phyloP scores from a whole-genome alignment of 768 basidiomycete genomes.

The Hirschioporus abietinus region DNA sequence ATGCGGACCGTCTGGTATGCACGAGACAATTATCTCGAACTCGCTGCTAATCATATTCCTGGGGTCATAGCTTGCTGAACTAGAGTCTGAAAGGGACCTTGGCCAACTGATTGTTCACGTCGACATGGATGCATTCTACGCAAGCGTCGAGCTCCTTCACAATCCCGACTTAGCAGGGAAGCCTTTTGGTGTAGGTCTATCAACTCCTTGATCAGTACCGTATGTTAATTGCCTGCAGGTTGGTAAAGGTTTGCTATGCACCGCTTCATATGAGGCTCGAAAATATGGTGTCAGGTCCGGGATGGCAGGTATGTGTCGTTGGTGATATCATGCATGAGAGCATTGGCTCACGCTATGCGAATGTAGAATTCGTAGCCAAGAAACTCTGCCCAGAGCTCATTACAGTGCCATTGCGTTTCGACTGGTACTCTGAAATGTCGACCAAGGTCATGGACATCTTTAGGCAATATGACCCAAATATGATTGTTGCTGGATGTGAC shows the following conservation, averaged over 20 bases:
- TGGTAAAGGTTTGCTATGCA: slow-evolving; percentile 77
- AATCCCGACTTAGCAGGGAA: slow-evolving; percentile 62
- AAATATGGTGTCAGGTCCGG: slow-evolving; percentile 90
- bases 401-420: slow-evolving; percentile 51
- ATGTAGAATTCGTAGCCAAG: slow-evolving; percentile 77
- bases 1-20: slow-evolving; percentile 68
- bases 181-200: slow-evolving; percentile 57
- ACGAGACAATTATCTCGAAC: background rate
- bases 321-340: background rate
- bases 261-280: slow-evolving; percentile 89
- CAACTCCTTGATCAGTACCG: no score
- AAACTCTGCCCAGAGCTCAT: slow-evolving; percentile 90
- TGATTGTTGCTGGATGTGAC: slow-evolving; percentile 76
- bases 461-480: slow-evolving; percentile 67
- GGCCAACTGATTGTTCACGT: slow-evolving; percentile 86
- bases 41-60: slow-evolving; percentile 4
- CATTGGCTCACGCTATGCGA: background rate
- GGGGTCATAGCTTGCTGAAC: slow-evolving; percentile 48
- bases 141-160: slow-evolving; percentile 69
- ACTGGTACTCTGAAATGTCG: slow-evolving; percentile 62
- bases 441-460: slow-evolving; percentile 63
- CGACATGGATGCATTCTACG: slow-evolving; percentile 94
- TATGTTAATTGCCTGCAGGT: slow-evolving; percentile 39
- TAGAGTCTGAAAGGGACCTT: slow-evolving; percentile 75
- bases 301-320: slow-evolving; percentile 68